phyloP scores from a whole-genome alignment of 129 eudicot genomes.

The Lactuca saligna region DNA sequence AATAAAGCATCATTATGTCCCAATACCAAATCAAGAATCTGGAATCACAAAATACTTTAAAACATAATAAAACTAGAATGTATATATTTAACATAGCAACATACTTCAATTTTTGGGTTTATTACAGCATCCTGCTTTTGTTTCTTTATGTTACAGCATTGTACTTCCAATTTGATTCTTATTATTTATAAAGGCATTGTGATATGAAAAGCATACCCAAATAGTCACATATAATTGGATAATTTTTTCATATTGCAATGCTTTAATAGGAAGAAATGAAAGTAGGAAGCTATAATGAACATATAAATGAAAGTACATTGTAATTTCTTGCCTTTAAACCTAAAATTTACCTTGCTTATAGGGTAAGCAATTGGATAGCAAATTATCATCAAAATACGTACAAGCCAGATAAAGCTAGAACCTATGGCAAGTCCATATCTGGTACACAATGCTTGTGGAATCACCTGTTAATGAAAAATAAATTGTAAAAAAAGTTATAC shows the following conservation, averaged over 20 bases:
- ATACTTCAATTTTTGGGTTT: too few species aligned
- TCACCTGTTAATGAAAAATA: conserved; percentile 53
- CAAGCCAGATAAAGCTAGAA: conserved; percentile 88
- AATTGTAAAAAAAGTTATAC: conserved; percentile 11
- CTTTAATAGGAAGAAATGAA: too few species aligned
- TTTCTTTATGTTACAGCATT: too few species aligned
- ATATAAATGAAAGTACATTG: neutral
- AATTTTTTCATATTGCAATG: too few species aligned
- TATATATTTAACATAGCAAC: too few species aligned
- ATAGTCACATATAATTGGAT: too few species aligned
- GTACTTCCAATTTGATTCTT: neutral
- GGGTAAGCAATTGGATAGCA: conserved; percentile 92
- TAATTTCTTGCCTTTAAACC: neutral
- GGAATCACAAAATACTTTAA: conserved; percentile 30
- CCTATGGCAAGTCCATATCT: conserved; percentile 99
- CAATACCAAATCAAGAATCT: conserved; percentile 79
- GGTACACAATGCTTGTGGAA: conserved; percentile 93
- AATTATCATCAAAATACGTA: conserved; percentile 70
- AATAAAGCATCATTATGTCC: conserved; percentile 91
- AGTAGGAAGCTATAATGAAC: neutral
- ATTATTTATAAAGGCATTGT: too few species aligned
- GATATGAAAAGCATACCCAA: too few species aligned
- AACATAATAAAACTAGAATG: neutral
- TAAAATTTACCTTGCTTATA: conserved; percentile 72
- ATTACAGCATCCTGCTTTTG: neutral